phyloP scores from a whole-genome alignment of 2,329 filamentous ascomycete species.

The Hirsutella minnesotensis region DNA sequence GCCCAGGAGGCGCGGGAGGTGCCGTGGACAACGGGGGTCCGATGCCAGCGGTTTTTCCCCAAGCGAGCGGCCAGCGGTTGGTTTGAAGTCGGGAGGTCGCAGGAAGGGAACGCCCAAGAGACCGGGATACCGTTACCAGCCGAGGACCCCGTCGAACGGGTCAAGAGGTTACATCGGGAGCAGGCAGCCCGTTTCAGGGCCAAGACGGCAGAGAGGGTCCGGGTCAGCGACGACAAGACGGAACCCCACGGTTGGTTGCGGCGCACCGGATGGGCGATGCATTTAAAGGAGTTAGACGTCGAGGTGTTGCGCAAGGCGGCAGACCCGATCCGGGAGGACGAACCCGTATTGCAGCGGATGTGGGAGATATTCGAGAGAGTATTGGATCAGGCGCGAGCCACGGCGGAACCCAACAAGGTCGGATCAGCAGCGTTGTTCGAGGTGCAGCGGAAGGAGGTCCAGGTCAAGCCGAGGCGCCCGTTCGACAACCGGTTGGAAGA shows the following conservation, averaged over 20 bases:
- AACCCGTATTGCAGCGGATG: constrained; percentile 3
- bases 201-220: not conserved
- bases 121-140: not conserved
- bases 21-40: constrained; percentile 1
- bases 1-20: not conserved
- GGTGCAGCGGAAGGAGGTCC: constrained; percentile 2
- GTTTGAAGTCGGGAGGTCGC: not conserved
- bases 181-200: not conserved
- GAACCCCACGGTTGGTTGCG: constrained; percentile 2
- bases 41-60: constrained; percentile 2
- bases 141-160: not conserved
- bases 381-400: constrained; percentile 2
- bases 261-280: constrained; percentile 1
- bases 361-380: not conserved
- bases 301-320: not conserved
- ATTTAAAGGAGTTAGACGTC: constrained; percentile 2
- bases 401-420: not conserved
- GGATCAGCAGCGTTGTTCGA: constrained; percentile 3
- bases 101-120: not conserved
- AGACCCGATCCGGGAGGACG: not conserved
- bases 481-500: constrained; percentile 4
- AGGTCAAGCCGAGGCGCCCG: too few relatives aligned
- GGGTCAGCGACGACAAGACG: not conserved
- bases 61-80: not conserved
- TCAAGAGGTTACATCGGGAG: not conserved